A percentile compares a stretch with the other conserved stretches of the same genome.
phyloP scores from a whole-genome alignment of 148 eudicot genomes.

The Chenopodium quinoa region DNA sequence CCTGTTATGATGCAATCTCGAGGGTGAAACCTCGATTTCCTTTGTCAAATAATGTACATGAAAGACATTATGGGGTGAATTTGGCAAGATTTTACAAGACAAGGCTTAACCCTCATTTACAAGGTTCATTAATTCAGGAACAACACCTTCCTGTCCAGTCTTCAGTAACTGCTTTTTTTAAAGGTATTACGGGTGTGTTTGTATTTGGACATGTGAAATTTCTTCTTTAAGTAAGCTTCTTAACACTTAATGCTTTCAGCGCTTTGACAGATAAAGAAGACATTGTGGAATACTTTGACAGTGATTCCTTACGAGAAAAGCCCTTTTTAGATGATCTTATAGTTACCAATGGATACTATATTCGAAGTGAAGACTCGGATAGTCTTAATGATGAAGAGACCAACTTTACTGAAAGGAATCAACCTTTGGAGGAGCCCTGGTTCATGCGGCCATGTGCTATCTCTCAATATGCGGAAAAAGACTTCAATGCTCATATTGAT shows the following conservation, averaged over 20 bases:
- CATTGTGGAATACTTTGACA: constrained; percentile 31
- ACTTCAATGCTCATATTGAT: constrained; percentile 26
- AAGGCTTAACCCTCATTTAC: constrained; percentile 29
- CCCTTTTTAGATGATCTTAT: constrained; percentile 39
- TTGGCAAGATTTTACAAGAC: constrained; percentile 33
- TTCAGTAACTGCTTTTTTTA: constrained; percentile 34
- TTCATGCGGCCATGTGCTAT: constrained; percentile 37
- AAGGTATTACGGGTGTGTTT: constrained; percentile 47
- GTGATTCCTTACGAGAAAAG: constrained; percentile 39
- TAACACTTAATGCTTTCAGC: constrained; percentile 87
- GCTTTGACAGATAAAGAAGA: constrained; percentile 69
- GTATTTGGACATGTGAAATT: constrained; percentile 14
- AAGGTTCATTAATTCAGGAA: constrained; percentile 37
- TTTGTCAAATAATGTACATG: constrained; percentile 28
- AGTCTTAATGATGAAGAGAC: constrained; percentile 24
- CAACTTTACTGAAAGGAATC: constrained; percentile 31
- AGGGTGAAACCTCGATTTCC: constrained; percentile 43
- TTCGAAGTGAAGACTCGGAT: constrained; percentile 23
- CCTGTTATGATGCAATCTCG: constrained; percentile 43
- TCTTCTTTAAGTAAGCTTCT: constrained; percentile 42
- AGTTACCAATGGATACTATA: constrained; percentile 29
- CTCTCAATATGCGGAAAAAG: constrained; percentile 28
- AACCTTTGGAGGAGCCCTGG: constrained; percentile 92
- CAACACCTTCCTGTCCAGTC: constrained; percentile 34
- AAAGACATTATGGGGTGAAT: constrained; percentile 39